phyloP scores from a whole-genome alignment of 306 rosid genomes.

The Lathyrus oleraceus region DNA sequence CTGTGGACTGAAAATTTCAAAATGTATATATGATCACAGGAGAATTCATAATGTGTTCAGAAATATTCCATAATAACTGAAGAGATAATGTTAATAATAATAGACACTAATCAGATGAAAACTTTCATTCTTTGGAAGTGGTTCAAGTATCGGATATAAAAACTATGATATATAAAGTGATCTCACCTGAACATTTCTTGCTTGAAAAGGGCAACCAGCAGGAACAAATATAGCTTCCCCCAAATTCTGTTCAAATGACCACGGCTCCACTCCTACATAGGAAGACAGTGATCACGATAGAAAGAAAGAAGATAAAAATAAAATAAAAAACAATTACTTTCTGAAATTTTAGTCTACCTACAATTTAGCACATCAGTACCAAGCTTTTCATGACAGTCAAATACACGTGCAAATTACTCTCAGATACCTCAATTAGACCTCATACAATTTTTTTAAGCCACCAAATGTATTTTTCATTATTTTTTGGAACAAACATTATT shows the following conservation, averaged over 20 bases:
- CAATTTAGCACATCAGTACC: conserved; percentile 18
- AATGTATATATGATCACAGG: conserved; percentile 26
- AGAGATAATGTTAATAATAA: neutral
- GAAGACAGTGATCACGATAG: conserved; percentile 32
- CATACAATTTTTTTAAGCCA: neutral
- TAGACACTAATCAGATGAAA: conserved; percentile 21
- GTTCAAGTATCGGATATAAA: neutral
- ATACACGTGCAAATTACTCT: neutral
- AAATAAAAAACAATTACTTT: neutral
- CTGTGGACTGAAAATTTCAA: conserved; percentile 74
- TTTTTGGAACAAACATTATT: conserved; percentile 12
- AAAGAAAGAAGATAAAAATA: conserved; percentile 21
- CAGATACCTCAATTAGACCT: conserved; percentile 2
- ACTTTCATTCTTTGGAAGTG: conserved; percentile 13
- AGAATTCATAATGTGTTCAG: conserved; percentile 14
- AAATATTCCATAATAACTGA: conserved; percentile 1
- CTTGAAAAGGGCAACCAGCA: conserved; percentile 97
- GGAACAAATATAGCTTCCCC: conserved; percentile 95
- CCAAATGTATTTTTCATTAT: conserved; percentile 1
- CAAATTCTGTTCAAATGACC: conserved; percentile 90
- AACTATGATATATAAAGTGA: conserved; percentile 22
- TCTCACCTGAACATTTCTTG: conserved; percentile 77
- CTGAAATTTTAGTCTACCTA: conserved; percentile 16
- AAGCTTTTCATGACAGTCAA: conserved; percentile 20
- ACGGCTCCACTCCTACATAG: conserved; percentile 81